A percentile compares a stretch with the other conserved stretches of the same genome.
These are phyloP conservation scores for Fusarium protoensiforme DNA, from an alignment of 2,329 filamentous ascomycete species.

Conservation along the genomic window DNA sequence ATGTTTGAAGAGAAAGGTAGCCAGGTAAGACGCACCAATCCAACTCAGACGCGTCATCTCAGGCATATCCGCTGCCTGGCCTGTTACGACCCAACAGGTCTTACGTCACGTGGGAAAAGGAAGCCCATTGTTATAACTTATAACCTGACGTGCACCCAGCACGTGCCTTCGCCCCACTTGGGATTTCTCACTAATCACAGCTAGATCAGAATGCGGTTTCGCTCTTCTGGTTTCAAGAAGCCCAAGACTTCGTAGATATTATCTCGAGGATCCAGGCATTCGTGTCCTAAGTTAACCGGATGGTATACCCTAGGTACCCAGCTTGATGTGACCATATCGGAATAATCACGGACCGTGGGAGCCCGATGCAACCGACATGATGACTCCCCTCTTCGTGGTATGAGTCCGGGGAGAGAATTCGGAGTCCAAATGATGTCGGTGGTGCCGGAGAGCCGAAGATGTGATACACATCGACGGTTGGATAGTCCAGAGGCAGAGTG, in stretches of 20 bases:
- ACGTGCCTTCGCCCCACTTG: no score
- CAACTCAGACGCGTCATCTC: no score
- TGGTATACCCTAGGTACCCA: neutral
- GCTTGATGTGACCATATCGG: neutral
- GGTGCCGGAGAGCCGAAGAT: neutral
- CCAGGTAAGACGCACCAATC: no score
- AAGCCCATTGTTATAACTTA: no score
- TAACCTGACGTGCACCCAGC: no score
- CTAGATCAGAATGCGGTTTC: neutral
- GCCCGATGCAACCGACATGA: neutral
- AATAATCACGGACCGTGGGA: neutral
- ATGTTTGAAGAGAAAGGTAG: no score
- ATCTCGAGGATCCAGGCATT: neutral
- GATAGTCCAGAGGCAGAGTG: neutral
- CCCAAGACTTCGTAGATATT: neutral
- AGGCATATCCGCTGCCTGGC: no score
- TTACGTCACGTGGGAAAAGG: no score
- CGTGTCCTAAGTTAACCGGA: neutral
- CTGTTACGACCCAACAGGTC: no score
- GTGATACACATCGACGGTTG: neutral
- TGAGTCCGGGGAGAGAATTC: neutral
- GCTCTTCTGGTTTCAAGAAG: neutral
- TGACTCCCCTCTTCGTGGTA: neutral
- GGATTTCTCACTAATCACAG: no score
- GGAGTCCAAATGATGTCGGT: neutral